Conservation (phyloP, 805 yeast genomes). For the Spathaspora girioi region DNA sequence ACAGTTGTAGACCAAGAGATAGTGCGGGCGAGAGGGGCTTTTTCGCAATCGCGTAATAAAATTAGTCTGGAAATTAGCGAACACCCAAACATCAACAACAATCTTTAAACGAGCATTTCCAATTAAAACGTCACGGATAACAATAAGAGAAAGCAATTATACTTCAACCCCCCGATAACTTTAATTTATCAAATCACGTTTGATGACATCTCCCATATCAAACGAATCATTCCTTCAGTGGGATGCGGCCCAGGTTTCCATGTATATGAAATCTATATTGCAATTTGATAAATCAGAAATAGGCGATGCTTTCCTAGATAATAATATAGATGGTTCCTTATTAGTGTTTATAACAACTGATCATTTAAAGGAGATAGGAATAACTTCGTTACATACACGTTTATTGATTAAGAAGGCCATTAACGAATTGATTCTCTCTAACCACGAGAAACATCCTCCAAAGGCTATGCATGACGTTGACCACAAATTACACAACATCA, state of each 20-base stretch:
- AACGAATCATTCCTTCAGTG: slow-evolving; percentile 36
- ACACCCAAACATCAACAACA: background rate
- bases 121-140: background rate
- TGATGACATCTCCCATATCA: slow-evolving; percentile 12
- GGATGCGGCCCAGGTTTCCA: slow-evolving; percentile 46
- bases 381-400: slow-evolving; percentile 50
- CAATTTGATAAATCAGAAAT: slow-evolving; percentile 19
- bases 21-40: background rate
- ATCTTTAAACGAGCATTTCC: background rate
- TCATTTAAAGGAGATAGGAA: slow-evolving; percentile 74
- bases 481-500: slow-evolving; percentile 25
- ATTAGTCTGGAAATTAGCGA: background rate
- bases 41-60: background rate
- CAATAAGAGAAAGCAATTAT: background rate
- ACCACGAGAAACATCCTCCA: slow-evolving; percentile 24
- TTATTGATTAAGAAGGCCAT: slow-evolving; percentile 58
- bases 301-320: slow-evolving; percentile 40
- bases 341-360: slow-evolving; percentile 64
- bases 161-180: background rate
- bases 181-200: background rate
- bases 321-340: slow-evolving; percentile 71
- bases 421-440: slow-evolving; percentile 45
- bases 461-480: slow-evolving; percentile 24
- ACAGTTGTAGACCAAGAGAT: background rate
- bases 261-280: slow-evolving; percentile 22